Conservation (phyloP, 164 flowering plant genomes). For the Stephania japonica region DNA sequence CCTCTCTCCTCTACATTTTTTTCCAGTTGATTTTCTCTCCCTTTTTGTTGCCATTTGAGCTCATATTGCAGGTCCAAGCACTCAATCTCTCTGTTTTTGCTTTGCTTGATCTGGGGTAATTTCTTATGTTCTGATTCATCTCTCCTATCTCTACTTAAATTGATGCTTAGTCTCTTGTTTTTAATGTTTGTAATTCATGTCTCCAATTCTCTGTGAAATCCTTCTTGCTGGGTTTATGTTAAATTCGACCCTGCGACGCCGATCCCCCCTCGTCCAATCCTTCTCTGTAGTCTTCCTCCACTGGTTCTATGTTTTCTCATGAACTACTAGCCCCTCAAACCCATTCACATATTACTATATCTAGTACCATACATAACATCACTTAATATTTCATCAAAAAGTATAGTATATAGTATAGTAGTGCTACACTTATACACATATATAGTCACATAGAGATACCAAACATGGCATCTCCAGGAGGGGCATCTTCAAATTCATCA, state of each 20-base stretch:
- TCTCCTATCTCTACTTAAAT: neutral
- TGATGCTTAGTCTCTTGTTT: neutral
- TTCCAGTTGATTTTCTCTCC: neutral
- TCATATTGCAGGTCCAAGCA: neutral
- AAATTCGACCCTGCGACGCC: constrained; percentile 32
- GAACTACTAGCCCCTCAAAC: constrained; percentile 16
- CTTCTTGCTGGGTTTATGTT: constrained; percentile 67
- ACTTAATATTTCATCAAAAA: too few relatives aligned
- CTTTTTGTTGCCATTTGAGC: neutral
- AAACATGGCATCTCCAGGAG: constrained; percentile 54
- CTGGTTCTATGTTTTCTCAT: constrained; percentile 90
- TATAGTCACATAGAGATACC: too few relatives aligned
- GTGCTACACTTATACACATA: neutral
- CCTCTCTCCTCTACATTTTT: neutral
- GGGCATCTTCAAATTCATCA: constrained; percentile 41
- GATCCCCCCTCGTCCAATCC: constrained; percentile 83
- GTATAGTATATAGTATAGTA: too few relatives aligned
- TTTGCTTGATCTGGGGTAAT: neutral
- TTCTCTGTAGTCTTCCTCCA: constrained; percentile 90
- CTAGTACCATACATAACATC: too few relatives aligned
- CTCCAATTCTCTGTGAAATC: constrained; percentile 56
- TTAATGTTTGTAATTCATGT: constrained; percentile 12
- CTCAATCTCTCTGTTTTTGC: neutral
- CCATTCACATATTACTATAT: too few relatives aligned
- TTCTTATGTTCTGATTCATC: neutral